phyloP scores from a whole-genome alignment of 75 land plant genomes.

The Pinus albicaulis region DNA sequence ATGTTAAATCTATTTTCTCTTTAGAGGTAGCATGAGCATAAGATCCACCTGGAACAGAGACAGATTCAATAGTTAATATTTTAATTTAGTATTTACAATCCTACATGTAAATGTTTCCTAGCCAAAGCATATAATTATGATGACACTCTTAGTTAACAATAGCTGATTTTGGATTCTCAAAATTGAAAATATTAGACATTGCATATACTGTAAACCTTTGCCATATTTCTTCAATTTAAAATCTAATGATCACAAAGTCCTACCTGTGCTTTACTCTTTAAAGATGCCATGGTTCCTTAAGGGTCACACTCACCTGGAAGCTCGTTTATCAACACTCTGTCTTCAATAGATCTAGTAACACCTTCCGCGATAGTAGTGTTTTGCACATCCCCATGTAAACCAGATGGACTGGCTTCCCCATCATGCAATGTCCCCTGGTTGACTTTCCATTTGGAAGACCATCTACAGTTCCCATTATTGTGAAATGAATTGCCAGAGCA shows the following conservation, averaged over 20 bases:
- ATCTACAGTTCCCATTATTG: background rate
- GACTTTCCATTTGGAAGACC: no score
- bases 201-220: background rate
- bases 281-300: background rate
- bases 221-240: background rate
- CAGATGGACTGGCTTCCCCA: background rate
- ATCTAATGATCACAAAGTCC: background rate
- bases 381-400: background rate
- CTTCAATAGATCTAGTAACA: no score
- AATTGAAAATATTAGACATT: background rate
- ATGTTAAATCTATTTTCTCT: conserved; percentile 5
- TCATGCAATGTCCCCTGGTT: no score
- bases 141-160: background rate
- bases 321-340: no score
- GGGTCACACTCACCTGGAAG: no score
- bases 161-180: background rate
- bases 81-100: background rate
- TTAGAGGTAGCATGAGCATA: background rate
- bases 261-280: background rate
- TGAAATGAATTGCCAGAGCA: background rate
- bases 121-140: background rate
- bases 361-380: no score
- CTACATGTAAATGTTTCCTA: background rate
- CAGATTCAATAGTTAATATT: background rate
- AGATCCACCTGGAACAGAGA: background rate